Conservation (phyloP, 352 stramenopile species). For the Globisporangium irregulare region DNA sequence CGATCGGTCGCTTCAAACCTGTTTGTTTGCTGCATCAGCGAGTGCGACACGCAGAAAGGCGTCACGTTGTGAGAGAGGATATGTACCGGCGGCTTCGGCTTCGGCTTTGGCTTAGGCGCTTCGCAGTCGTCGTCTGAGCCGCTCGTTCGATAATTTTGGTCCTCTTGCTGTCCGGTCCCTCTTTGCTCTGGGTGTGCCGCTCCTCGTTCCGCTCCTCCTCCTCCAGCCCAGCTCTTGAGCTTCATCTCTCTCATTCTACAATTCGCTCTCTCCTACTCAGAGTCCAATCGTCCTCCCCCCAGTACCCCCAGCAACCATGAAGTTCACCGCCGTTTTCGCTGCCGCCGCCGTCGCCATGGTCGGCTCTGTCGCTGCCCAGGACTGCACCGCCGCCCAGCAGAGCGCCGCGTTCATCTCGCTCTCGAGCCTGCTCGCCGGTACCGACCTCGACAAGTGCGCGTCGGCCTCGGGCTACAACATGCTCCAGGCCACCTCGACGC, state of each 20-base stretch:
- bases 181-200: not conserved
- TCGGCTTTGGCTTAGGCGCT: not conserved
- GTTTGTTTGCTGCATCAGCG: not conserved
- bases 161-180: not conserved
- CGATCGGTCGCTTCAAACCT: not conserved
- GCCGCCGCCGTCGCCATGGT: conserved; percentile 28
- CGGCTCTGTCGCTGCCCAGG: conserved; percentile 12
- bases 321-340: conserved; percentile 9
- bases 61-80: conserved; percentile 6
- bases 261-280: conserved; percentile 13
- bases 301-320: not conserved
- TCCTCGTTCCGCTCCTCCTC: not conserved
- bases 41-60: conserved; percentile 8
- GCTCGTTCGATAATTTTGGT: conserved; percentile 9
- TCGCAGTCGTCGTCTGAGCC: not conserved
- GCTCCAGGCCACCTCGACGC: conserved; percentile 28
- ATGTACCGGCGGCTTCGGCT: conserved; percentile 1
- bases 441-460: conserved; percentile 22
- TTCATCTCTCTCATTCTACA: conserved; percentile 13
- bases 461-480: conserved; percentile 35
- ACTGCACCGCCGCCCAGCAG: conserved; percentile 22
- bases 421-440: conserved; percentile 16
- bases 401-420: conserved; percentile 25
- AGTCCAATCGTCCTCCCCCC: conserved; percentile 14
- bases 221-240: not conserved